phyloP scores from a whole-genome alignment of 75 land plant genomes.

The Chamaecyparis obtusa region DNA sequence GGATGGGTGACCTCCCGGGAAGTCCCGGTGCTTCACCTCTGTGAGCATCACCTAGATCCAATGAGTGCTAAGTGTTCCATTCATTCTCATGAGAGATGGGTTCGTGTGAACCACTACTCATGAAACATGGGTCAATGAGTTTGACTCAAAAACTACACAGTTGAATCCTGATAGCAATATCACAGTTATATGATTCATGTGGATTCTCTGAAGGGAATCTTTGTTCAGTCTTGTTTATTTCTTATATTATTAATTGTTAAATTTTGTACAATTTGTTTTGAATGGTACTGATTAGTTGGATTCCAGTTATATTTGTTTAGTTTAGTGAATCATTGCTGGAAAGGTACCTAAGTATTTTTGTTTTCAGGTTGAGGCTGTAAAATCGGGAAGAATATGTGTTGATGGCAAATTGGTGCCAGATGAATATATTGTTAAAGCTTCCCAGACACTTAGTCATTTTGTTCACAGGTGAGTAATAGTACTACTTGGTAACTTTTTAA shows the following conservation, averaged over 20 bases:
- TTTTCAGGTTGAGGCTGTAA: slow-evolving; percentile 74
- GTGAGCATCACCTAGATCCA: too few species aligned
- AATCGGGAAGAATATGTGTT: slow-evolving; percentile 82
- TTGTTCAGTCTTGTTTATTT: neutral
- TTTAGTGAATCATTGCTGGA: neutral
- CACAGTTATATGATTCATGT: too few species aligned
- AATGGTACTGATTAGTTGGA: neutral
- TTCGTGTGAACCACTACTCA: too few species aligned
- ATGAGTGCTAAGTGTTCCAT: too few species aligned
- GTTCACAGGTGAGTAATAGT: slow-evolving; percentile 73
- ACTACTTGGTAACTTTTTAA: neutral
- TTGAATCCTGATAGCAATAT: too few species aligned
- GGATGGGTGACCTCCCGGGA: too few species aligned
- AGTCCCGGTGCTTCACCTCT: too few species aligned
- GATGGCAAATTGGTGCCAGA: slow-evolving; percentile 57
- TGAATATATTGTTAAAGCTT: slow-evolving; percentile 53
- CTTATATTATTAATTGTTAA: neutral
- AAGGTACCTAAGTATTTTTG: neutral
- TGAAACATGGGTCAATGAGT: too few species aligned
- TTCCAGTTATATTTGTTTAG: neutral
- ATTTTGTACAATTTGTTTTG: neutral
- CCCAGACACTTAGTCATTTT: slow-evolving; percentile 87
- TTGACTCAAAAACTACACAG: too few species aligned
- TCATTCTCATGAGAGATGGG: too few species aligned
- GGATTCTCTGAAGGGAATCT: too few species aligned